phyloP scores from a whole-genome alignment of 148 eudicot species.

The Silene conica region DNA sequence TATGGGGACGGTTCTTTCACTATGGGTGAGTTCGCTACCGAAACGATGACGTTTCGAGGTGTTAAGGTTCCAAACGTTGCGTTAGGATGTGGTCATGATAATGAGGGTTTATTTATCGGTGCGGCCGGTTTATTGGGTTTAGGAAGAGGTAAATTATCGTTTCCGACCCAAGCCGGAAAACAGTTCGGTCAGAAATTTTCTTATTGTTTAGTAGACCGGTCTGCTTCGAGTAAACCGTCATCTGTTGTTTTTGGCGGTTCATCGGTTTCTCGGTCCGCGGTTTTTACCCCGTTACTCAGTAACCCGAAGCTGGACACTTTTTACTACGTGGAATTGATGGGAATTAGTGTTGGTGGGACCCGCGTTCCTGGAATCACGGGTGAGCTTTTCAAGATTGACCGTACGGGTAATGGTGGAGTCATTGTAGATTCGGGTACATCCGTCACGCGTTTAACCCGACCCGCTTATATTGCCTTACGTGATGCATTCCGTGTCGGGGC shows the following conservation, averaged over 20 bases:
- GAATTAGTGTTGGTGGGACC: constrained; percentile 81
- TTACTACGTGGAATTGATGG: constrained; percentile 71
- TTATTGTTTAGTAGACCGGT: constrained; percentile 80
- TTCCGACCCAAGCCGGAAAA: constrained; percentile 66
- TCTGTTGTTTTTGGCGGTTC: constrained; percentile 66
- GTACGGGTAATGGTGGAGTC: constrained; percentile 70
- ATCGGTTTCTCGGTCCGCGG: constrained; percentile 49
- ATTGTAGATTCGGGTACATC: constrained; percentile 90
- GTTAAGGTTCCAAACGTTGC: constrained; percentile 55
- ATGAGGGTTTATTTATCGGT: constrained; percentile 80
- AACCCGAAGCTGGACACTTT: constrained; percentile 96
- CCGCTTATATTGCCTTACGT: constrained; percentile 69
- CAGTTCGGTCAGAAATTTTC: constrained; percentile 72
- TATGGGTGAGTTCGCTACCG: constrained; percentile 72
- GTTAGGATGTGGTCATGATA: constrained; percentile 90
- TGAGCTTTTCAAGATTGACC: constrained; percentile 60
- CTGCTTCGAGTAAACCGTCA: constrained; percentile 72
- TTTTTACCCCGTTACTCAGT: constrained; percentile 58
- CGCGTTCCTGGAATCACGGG: constrained; percentile 53
- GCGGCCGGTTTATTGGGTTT: constrained; percentile 88
- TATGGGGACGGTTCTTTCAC: constrained; percentile 96
- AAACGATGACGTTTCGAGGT: constrained; percentile 78
- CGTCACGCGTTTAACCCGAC: constrained; percentile 76
- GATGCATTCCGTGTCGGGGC: constrained; percentile 74
- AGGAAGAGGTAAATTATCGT: constrained; percentile 74